Conservation (phyloP, 257 asterid species). For the Solanum pimpinellifolium region DNA sequence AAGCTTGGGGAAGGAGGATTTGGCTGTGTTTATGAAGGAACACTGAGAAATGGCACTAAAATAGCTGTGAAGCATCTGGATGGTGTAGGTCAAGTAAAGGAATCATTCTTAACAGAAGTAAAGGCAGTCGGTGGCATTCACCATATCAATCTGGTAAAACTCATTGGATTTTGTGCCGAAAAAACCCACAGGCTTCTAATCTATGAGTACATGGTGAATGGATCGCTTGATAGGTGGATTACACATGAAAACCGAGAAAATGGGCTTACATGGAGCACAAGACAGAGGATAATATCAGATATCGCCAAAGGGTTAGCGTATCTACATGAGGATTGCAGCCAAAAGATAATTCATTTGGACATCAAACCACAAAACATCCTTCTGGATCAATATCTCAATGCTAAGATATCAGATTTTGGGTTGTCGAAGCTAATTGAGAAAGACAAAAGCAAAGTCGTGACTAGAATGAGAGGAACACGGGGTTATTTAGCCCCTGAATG, state of each 20-base stretch:
- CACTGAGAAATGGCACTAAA: neutral
- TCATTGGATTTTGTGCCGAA: constrained; percentile 7
- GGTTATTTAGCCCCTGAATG: no score
- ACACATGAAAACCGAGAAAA: neutral
- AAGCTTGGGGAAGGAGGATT: constrained; percentile 19
- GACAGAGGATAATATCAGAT: no score
- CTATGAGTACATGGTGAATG: constrained; percentile 13
- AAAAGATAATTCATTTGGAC: no score
- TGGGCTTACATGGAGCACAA: no score
- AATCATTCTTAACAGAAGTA: constrained; percentile 11
- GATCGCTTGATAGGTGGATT: constrained; percentile 17
- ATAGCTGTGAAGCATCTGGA: constrained; percentile 11
- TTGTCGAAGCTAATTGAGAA: no score
- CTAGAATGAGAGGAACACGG: no score
- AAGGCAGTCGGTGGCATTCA: constrained; percentile 6
- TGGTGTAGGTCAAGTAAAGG: neutral
- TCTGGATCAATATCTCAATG: no score
- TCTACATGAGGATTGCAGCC: no score
- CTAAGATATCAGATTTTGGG: no score
- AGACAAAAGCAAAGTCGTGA: no score
- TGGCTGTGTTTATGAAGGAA: constrained; percentile 13
- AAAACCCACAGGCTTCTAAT: constrained; percentile 12
- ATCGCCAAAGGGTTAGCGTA: no score
- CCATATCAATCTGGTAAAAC: constrained; percentile 14
- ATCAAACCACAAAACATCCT: no score